Evolutionary conservation across 2,329 filamentous ascomycete species (phyloP).

Genomic region (Hymenoscyphus linearis): DNA sequence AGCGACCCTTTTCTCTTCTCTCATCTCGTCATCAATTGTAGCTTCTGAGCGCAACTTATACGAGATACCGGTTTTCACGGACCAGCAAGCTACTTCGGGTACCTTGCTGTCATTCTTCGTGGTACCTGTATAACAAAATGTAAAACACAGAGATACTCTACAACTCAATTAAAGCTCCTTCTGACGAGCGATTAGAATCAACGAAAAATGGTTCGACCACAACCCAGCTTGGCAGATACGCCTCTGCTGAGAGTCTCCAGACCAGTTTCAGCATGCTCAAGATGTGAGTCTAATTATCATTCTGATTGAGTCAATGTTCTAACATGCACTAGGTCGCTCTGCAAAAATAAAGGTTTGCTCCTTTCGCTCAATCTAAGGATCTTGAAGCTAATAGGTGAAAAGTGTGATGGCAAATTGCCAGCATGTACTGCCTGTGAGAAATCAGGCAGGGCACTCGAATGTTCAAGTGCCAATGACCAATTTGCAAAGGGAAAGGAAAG

Average conservation of each 20-base stretch:
- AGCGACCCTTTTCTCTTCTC: not conserved
- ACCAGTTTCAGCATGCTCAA: conserved; percentile 73
- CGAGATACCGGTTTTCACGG: not conserved
- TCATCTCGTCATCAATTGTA: not conserved
- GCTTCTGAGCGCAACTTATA: not conserved
- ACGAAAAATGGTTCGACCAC: conserved; percentile 18
- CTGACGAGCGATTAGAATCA: not conserved
- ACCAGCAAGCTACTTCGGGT: not conserved
- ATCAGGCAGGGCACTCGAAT: conserved; percentile 78
- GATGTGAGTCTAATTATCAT: conserved; percentile 47
- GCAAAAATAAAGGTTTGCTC: conserved; percentile 78
- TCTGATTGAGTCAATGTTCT: conserved; percentile 7
- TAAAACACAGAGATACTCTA: not conserved
- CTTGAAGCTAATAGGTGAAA: conserved; percentile 19
- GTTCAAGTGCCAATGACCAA: conserved; percentile 91
- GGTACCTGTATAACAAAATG: not conserved
- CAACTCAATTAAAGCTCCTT: not conserved
- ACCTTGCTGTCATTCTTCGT: not conserved
- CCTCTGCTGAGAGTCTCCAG: conserved; percentile 68
- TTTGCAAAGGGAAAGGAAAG: conserved; percentile 93
- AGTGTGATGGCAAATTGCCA: conserved; percentile 93
- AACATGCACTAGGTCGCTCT: conserved; percentile 52
- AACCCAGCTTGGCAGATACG: conserved; percentile 32
- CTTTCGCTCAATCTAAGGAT: not conserved
- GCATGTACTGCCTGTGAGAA: conserved; percentile 94